Conservation (phyloP, 148 eudicot species). For the Cornus suecica region DNA sequence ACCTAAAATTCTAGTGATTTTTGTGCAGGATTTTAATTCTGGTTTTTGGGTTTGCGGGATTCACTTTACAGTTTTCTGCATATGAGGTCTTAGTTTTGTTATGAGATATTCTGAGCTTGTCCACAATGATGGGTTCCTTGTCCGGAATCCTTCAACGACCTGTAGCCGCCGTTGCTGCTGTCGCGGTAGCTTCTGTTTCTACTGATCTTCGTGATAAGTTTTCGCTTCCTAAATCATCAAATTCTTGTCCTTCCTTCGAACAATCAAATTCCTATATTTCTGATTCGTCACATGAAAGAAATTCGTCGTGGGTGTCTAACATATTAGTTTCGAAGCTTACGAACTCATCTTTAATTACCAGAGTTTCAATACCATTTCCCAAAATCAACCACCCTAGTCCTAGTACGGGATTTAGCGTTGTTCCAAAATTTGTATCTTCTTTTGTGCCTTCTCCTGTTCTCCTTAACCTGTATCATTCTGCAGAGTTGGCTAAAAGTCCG, state of each 20-base stretch:
- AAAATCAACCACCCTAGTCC: constrained; percentile 31
- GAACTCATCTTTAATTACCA: constrained; percentile 46
- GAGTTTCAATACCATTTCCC: constrained; percentile 63
- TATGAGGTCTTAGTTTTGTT: constrained; percentile 15
- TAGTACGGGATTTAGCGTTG: constrained; percentile 12
- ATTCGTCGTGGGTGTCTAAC: constrained; percentile 65
- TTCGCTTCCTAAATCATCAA: constrained; percentile 35
- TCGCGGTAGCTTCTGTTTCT: constrained; percentile 76
- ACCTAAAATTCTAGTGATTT: background rate
- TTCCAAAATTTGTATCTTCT: constrained; percentile 25
- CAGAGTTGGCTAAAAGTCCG: constrained; percentile 54
- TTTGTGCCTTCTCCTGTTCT: constrained; percentile 38
- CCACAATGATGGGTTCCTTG: constrained; percentile 55
- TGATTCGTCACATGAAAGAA: constrained; percentile 25
- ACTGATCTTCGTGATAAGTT: constrained; percentile 69
- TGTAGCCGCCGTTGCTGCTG: constrained; percentile 76
- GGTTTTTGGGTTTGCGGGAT: background rate
- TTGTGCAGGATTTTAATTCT: constrained; percentile 30
- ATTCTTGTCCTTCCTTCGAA: constrained; percentile 31
- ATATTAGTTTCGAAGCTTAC: constrained; percentile 71
- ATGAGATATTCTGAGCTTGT: constrained; percentile 37
- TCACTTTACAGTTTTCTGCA: background rate
- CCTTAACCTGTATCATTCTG: constrained; percentile 58
- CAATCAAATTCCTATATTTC: constrained; percentile 23
- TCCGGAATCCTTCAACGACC: constrained; percentile 75